Base-by-base conservation (phyloP, 768 basidiomycete genomes). In the Mycena rebaudengoi region DNA sequence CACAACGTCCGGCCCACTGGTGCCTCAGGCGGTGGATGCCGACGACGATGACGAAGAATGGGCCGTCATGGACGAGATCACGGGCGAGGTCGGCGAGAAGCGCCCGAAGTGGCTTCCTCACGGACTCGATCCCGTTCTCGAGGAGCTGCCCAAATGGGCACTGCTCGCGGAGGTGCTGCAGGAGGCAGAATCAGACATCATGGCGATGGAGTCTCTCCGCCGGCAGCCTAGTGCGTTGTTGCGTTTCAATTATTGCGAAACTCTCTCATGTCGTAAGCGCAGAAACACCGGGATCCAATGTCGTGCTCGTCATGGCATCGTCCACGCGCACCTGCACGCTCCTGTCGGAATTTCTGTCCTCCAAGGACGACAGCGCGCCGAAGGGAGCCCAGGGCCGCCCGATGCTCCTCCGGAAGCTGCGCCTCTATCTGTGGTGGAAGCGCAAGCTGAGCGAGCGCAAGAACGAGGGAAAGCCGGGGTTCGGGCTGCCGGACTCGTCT, bases 111-210 rank as follows among this genome's bases (percentile, higher is more conserved):
- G 94, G 90, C 72, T 95, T 21, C 92, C 95, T 0, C 81, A 86
- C 11, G 89, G 88, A 1, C 88, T 96, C 75, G 88, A 94, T 44
- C 93, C 95, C 0, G 87, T 96, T 0, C 81, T 98, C 23, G 98
- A 99, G 76, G 98, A 99, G 71, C 84, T 93, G 43, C 96, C 96
- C 0, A 99, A 99, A 74, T 99, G 98, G 97, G 85, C 85, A 58
- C 74, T 96, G 8, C 78, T 99, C 13, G 85, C 89, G 0, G 92
- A 95, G n/a, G 85, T 96, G 0, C 74, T 99, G 43, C 83, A 94
- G 52, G 98, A 99, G 77, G 91, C 49, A 3, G 98, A 99, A 75
- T 88, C 88, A 62, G 94, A 96, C 67, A 90, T 92, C 29, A 80
- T 92, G 60, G 81, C 88, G 41, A 84, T 87, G 64, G 86, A 90